Evolutionary conservation across 2,329 filamentous ascomycete species (phyloP).

Genomic region (Scedosporium apiospermum): DNA sequence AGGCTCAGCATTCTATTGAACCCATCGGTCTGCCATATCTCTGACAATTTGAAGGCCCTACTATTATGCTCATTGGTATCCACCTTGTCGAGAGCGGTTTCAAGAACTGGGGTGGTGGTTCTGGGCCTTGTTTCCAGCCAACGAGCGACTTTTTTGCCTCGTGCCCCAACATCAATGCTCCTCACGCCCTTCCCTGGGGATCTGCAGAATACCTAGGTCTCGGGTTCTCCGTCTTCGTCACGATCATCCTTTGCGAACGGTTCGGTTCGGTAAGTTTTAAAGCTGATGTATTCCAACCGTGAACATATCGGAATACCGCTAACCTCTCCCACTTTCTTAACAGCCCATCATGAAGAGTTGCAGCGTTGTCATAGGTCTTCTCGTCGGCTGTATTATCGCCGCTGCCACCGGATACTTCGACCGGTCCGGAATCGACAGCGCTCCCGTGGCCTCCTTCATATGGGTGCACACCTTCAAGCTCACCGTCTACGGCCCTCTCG

Average conservation of each 20-base stretch:
- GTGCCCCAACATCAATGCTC: conserved; percentile 59
- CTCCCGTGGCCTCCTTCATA: conserved; percentile 64
- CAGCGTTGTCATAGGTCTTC: conserved; percentile 64
- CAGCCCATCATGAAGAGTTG: conserved; percentile 73
- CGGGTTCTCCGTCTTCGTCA: conserved; percentile 70
- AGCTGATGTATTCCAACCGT: neutral
- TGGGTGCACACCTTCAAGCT: conserved; percentile 74
- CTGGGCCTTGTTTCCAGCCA: conserved; percentile 44
- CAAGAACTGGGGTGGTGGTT: conserved; percentile 69
- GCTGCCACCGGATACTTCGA: conserved; percentile 73
- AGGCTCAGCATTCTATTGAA: neutral
- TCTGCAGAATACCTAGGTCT: conserved; percentile 68
- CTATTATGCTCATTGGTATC: conserved; percentile 62
- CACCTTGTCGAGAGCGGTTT: conserved; percentile 63
- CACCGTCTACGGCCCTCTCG: conserved; percentile 61
- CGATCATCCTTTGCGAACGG: conserved; percentile 71
- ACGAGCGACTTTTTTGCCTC: conserved; percentile 46
- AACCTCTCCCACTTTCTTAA: neutral
- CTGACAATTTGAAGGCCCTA: conserved; percentile 42
- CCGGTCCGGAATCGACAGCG: conserved; percentile 57
- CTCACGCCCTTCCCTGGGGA: conserved; percentile 68
- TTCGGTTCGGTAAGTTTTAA: conserved; percentile 47
- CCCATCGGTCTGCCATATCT: neutral
- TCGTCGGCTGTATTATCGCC: conserved; percentile 69
- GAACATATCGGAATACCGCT: neutral